Evolutionary conservation across 805 yeast species (phyloP).

Genomic region (Myxozyma nipponensis): DNA sequence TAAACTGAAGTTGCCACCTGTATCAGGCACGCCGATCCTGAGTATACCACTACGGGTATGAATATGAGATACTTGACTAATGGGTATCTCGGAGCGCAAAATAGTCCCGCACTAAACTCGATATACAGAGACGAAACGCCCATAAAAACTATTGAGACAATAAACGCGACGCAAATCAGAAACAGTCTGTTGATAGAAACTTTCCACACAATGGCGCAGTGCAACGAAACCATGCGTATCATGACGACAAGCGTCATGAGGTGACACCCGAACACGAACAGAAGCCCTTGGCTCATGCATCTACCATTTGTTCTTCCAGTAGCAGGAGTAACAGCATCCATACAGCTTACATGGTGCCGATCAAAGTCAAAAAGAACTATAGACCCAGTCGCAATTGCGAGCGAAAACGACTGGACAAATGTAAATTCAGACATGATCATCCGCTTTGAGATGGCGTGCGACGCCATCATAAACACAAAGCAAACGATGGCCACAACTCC

Average conservation of each 20-base stretch:
- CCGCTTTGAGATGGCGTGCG: conserved; percentile 19
- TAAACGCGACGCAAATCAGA: conserved; percentile 1
- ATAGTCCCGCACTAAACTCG: conserved; percentile 9
- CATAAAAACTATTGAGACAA: conserved; percentile 10
- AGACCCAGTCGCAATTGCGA: conserved; percentile 9
- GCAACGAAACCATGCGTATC: conserved; percentile 14
- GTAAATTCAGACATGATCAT: conserved; percentile 23
- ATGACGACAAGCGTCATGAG: conserved; percentile 13
- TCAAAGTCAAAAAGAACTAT: conserved; percentile 13
- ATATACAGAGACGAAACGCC: conserved; percentile 13
- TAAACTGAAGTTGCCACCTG: neutral
- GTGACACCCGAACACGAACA: conserved; percentile 20
- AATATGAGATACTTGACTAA: conserved; percentile 7
- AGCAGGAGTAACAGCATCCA: conserved; percentile 20
- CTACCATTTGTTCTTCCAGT: conserved; percentile 10
- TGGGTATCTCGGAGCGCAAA: conserved; percentile 18
- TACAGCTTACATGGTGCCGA: conserved; percentile 8
- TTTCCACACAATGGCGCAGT: conserved; percentile 18
- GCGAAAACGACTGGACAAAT: conserved; percentile 15
- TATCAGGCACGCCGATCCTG: neutral
- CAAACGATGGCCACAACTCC: conserved; percentile 17
- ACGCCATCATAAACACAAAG: conserved; percentile 14
- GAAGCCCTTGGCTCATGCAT: conserved; percentile 21
- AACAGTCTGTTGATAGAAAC: neutral
- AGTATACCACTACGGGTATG: conserved; percentile 18